A percentile compares a stretch with the other conserved stretches of the same genome.
Conservation (phyloP, 495 filamentous ascomycete species). For the Astrothelium macrocarpum region DNA sequence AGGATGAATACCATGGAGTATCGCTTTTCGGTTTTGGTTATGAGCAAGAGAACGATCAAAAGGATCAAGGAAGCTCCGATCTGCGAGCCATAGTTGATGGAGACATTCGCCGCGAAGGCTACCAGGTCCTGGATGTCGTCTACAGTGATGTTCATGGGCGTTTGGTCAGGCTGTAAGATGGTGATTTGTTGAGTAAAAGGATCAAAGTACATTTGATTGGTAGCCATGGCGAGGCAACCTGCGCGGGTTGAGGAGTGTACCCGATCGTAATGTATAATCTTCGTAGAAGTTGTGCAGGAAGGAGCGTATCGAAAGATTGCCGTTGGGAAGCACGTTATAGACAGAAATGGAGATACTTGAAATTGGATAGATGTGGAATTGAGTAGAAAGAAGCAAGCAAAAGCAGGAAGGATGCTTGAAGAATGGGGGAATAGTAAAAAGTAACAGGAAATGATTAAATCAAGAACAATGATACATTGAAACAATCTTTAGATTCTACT, state of each 20-base stretch:
- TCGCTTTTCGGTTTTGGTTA: constrained; percentile 55
- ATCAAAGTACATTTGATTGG: constrained; percentile 32
- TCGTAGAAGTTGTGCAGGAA: neutral
- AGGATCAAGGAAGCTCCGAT: constrained; percentile 64
- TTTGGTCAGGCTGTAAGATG: constrained; percentile 44
- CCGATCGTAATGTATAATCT: no score
- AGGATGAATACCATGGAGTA: constrained; percentile 51
- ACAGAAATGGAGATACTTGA: no score
- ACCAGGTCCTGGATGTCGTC: constrained; percentile 40
- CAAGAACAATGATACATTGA: no score
- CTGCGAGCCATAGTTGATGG: constrained; percentile 63
- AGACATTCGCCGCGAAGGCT: constrained; percentile 42
- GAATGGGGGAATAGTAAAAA: no score
- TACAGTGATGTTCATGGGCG: constrained; percentile 41
- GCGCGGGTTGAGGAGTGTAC: neutral
- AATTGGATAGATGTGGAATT: no score
- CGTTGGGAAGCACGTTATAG: neutral
- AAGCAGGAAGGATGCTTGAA: no score
- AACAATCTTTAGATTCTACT: no score
- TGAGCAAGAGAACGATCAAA: constrained; percentile 52
- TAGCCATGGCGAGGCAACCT: neutral
- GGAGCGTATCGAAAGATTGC: neutral
- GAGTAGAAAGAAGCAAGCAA: no score
- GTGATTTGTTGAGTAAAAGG: constrained; percentile 50
- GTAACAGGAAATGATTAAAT: no score